Evolutionary conservation across 495 filamentous ascomycete species (phyloP).

Genomic region (Penicillium ucsense): DNA sequence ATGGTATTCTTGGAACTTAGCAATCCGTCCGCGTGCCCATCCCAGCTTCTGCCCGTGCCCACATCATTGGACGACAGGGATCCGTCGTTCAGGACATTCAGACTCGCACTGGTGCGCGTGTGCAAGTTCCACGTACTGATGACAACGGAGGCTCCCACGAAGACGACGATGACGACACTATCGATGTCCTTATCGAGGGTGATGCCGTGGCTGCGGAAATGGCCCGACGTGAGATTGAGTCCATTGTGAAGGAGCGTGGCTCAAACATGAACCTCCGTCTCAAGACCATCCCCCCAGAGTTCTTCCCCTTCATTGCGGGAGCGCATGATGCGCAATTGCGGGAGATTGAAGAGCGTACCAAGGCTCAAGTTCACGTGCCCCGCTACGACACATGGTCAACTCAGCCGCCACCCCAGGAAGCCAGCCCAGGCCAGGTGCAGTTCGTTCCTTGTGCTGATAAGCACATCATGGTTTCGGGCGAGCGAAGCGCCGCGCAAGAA

Average conservation of each 20-base stretch:
- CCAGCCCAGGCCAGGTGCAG: slow-evolving; percentile 51
- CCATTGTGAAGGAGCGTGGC: slow-evolving; percentile 76
- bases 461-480: slow-evolving; percentile 77
- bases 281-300: slow-evolving; percentile 77
- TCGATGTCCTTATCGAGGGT: slow-evolving; percentile 83
- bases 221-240: slow-evolving; percentile 70
- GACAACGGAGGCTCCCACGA: slow-evolving; percentile 37
- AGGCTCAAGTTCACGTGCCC: slow-evolving; percentile 69
- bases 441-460: slow-evolving; percentile 57
- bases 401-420: slow-evolving; percentile 59
- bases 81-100: slow-evolving; percentile 81
- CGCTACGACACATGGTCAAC: slow-evolving; percentile 64
- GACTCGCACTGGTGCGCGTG: slow-evolving; percentile 72
- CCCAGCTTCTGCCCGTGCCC: slow-evolving; percentile 67
- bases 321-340: slow-evolving; percentile 58
- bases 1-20: slow-evolving; percentile 27
- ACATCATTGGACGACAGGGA: slow-evolving; percentile 87
- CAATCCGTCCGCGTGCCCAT: slow-evolving; percentile 67
- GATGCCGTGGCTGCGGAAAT: slow-evolving; percentile 74
- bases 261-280: slow-evolving; percentile 70
- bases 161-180: slow-evolving; percentile 67
- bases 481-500: slow-evolving; percentile 71
- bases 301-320: slow-evolving; percentile 91
- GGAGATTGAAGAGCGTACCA: slow-evolving; percentile 59
- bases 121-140: slow-evolving; percentile 77